Conservation (phyloP, 495 filamentous ascomycete species). For the Neurospora terricola region DNA sequence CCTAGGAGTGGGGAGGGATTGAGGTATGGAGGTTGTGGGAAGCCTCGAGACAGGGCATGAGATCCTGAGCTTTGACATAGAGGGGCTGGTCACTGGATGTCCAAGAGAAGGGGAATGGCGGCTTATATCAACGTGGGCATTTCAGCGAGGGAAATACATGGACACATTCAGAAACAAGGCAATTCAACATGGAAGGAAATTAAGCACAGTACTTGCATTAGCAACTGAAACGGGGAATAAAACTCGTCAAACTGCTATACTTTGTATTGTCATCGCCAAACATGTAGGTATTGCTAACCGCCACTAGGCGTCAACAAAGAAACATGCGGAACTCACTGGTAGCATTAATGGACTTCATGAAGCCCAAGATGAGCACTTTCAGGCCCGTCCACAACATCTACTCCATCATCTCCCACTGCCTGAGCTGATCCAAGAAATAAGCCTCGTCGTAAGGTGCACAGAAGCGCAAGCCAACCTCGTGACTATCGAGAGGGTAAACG, state of each 20-base stretch:
- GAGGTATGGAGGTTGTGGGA: conserved; percentile 5
- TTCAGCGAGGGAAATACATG: neutral
- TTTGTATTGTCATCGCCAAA: neutral
- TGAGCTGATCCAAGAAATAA: neutral
- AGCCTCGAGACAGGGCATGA: neutral
- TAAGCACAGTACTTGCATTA: neutral
- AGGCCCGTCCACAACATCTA: neutral
- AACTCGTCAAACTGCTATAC: neutral
- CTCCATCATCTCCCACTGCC: neutral
- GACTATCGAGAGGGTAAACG: neutral
- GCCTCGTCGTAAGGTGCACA: neutral
- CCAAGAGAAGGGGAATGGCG: neutral
- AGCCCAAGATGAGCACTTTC: neutral
- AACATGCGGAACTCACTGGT: neutral
- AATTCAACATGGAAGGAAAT: neutral
- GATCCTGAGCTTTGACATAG: neutral
- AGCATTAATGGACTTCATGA: neutral
- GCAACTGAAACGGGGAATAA: neutral
- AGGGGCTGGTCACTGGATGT: neutral
- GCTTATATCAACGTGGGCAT: neutral
- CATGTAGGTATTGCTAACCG: neutral
- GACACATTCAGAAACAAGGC: neutral
- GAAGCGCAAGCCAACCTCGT: neutral
- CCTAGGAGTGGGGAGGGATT: neutral
- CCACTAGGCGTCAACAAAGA: neutral